Evolutionary conservation across 768 basidiomycete species (phyloP), one percentile per base, ranked within the genome.

Genomic region (Aureoboletus auriporus): DNA sequence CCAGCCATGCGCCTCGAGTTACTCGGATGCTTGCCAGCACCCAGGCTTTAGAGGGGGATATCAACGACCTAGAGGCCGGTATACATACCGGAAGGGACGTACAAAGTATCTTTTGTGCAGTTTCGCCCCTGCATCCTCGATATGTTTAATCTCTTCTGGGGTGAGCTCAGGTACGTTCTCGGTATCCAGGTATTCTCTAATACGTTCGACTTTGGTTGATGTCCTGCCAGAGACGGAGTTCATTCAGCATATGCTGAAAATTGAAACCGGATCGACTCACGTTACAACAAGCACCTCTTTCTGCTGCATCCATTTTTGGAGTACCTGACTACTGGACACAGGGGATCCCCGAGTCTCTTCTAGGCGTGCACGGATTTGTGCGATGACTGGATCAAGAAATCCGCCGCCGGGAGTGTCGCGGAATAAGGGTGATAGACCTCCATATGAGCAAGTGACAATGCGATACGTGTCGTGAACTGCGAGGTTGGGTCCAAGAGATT

Each of bases 391-490:
- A 42, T 71, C 71, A 31, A 75, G 50, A 7, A 75, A 71, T 1
- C 75, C 73, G 14, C 66, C 73, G 20, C n/a, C n/a, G n/a, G n/a
- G n/a, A n/a, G 63, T 54, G 16, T 44, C 53, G 23, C 66, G 67
- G 39, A 63, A 54, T 37, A 78, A 38, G 12, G 76, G 71, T 0
- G 69, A 63, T 16, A 75, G 56, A 6, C 71, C 75, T 6, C 64
- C 69, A 38, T 65, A 77, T 0, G 76, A 71, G 13, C 65, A 65
- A 2, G 68, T 69, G 20, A 69, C 57, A 47, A 77, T 76, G 33
- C 62, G 59, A 39, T 74, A 49, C 53, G 69, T 31, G 46, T 69
- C 59, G 40, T 69, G 63, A n/a, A 66, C 39, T 27, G 64, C 69
- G 26, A 73, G 51, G n/a, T 61, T 58, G 5, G 70, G 59, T 33